These are phyloP conservation scores for Casuarina equisetifolia DNA, from an alignment of 306 rosid species.

Conservation along the genomic window DNA sequence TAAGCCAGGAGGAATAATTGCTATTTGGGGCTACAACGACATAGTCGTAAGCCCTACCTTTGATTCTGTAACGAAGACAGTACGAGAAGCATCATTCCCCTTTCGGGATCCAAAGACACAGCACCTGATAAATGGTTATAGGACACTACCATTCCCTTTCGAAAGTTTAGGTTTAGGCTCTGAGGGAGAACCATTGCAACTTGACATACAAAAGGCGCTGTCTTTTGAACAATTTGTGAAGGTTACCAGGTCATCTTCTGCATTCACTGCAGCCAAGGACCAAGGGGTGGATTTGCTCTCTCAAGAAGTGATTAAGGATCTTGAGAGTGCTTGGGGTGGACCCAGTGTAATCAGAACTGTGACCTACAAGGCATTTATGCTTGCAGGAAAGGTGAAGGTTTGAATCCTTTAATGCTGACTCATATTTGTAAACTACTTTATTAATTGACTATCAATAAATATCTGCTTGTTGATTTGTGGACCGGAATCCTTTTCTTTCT, in stretches of 20 bases:
- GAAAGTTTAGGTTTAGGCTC: slow-evolving; percentile 36
- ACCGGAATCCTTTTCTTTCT: too few species aligned
- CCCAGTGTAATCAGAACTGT: slow-evolving; percentile 12
- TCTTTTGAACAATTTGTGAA: slow-evolving; percentile 21
- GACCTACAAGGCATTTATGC: slow-evolving; percentile 32
- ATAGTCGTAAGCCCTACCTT: slow-evolving; percentile 8
- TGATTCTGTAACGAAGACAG: slow-evolving; percentile 7
- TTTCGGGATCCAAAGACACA: slow-evolving; percentile 4
- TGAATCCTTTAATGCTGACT: too few species aligned
- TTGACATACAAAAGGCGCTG: slow-evolving; percentile 27
- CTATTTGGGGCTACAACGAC: slow-evolving; percentile 37
- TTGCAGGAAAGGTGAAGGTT: slow-evolving; percentile 21
- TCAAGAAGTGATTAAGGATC: slow-evolving; percentile 12
- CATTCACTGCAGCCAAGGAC: slow-evolving; percentile 25
- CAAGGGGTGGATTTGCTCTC: slow-evolving; percentile 36
- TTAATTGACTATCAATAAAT: too few species aligned
- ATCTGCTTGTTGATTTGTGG: too few species aligned
- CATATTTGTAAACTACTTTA: too few species aligned
- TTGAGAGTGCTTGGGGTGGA: slow-evolving; percentile 33
- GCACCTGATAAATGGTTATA: slow-evolving; percentile 24
- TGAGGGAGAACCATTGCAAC: slow-evolving; percentile 31
- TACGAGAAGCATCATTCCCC: slow-evolving; percentile 7
- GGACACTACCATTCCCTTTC: slow-evolving; percentile 40
- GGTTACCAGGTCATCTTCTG: slow-evolving; percentile 20
- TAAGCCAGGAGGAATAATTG: slow-evolving; percentile 37